A percentile compares a stretch with the other conserved stretches of the same genome.
phyloP scores from a whole-genome alignment of 495 filamentous ascomycete species.

The Glarea lozoyensis region DNA sequence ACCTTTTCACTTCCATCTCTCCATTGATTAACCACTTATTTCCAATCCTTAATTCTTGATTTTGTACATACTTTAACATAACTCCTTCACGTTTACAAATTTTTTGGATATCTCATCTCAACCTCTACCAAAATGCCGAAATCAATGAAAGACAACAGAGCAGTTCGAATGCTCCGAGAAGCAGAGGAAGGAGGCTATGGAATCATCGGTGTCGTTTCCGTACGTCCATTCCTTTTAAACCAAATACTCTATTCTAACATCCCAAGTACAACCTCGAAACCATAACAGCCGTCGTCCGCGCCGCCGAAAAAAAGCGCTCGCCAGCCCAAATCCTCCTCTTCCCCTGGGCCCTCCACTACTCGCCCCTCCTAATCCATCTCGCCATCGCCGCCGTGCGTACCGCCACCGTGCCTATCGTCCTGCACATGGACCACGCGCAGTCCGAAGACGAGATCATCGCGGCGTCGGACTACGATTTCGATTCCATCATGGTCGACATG shows the following conservation, averaged over 20 bases:
- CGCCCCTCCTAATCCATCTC: conserved; percentile 47
- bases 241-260: not conserved
- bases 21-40: too few species aligned
- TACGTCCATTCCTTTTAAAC: conserved; percentile 1
- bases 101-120: too few species aligned
- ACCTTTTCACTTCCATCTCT: too few species aligned
- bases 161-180: conserved; percentile 58
- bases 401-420: conserved; percentile 60
- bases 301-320: conserved; percentile 63
- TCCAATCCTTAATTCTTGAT: too few species aligned
- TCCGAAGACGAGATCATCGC: conserved; percentile 57
- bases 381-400: conserved; percentile 53
- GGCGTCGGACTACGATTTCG: conserved; percentile 47
- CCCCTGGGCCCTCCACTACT: conserved; percentile 65
- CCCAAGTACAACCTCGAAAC: conserved; percentile 68
- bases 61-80: too few species aligned
- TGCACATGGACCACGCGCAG: conserved; percentile 74
- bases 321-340: conserved; percentile 80
- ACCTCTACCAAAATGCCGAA: conserved; percentile 9
- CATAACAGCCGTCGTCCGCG: conserved; percentile 69
- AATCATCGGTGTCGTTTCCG: conserved; percentile 66
- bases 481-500: conserved; percentile 60
- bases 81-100: too few species aligned
- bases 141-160: conserved; percentile 44
- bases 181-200: conserved; percentile 58